Percentiles rank a stretch among this genome's conserved stretches.
These are phyloP conservation scores for Pyricularia sp. DNA, from an alignment of 2,329 filamentous ascomycete species.

Conservation along the genomic window DNA sequence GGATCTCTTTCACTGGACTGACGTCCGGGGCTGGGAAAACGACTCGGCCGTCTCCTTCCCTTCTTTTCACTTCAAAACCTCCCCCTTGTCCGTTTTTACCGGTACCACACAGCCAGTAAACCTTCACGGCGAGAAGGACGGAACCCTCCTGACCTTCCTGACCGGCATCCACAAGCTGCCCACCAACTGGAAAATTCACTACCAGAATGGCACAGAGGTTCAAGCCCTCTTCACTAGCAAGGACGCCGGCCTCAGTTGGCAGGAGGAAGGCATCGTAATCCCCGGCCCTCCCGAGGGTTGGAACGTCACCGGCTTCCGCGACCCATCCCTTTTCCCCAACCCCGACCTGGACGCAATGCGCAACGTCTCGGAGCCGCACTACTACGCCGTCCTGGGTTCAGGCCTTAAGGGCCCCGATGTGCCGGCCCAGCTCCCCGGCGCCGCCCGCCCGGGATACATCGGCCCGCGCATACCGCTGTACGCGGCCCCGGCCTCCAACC, in stretches of 20 bases:
- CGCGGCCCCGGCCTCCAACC: background rate
- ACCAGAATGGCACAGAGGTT: background rate
- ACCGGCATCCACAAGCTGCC: background rate
- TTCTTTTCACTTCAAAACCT: background rate
- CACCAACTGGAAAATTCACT: background rate
- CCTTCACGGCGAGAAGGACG: background rate
- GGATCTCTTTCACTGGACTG: slow-evolving; percentile 54
- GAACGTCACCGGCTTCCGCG: slow-evolving; percentile 2
- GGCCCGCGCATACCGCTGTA: slow-evolving; percentile 1
- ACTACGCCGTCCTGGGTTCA: background rate
- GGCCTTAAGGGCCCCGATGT: background rate
- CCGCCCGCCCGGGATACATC: slow-evolving; percentile 1
- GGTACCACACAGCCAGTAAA: slow-evolving; percentile 1
- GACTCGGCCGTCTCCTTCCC: background rate
- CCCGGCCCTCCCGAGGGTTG: slow-evolving; percentile 1
- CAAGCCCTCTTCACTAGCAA: background rate
- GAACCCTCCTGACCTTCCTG: background rate
- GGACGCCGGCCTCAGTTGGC: background rate
- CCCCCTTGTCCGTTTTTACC: background rate
- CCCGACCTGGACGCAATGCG: background rate
- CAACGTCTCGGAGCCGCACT: background rate
- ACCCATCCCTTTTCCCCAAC: slow-evolving; percentile 1
- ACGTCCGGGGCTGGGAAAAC: slow-evolving; percentile 16
- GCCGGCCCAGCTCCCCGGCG: background rate
- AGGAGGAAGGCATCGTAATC: background rate